Evolutionary conservation across 495 filamentous ascomycete genomes (phyloP).

Genomic region (Aspergillus cristatus): DNA sequence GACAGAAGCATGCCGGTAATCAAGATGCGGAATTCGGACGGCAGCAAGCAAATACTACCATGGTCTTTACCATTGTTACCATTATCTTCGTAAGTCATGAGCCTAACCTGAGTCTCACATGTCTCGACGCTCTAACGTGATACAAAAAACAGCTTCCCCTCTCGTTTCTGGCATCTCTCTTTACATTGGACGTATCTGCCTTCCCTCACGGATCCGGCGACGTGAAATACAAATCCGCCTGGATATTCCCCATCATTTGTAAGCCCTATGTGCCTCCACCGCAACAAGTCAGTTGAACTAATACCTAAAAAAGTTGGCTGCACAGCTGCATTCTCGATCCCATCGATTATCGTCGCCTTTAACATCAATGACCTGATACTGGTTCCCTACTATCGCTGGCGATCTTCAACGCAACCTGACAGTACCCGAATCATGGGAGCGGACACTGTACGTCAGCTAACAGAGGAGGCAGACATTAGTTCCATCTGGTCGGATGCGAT

Average conservation of each 20-base stretch:
- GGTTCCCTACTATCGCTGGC: too few species aligned
- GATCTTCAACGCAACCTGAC: too few species aligned
- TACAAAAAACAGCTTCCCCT: slow-evolving; percentile 1
- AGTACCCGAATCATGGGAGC: too few species aligned
- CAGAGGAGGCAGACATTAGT: too few species aligned
- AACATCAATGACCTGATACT: too few species aligned
- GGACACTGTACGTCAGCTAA: too few species aligned
- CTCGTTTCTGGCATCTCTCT: slow-evolving; percentile 6
- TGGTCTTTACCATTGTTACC: slow-evolving; percentile 55
- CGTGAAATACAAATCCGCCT: slow-evolving; percentile 1
- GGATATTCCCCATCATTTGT: slow-evolving; percentile 9
- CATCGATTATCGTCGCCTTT: too few species aligned
- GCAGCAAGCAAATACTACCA: slow-evolving; percentile 38
- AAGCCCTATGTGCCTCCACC: background rate
- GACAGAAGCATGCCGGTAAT: slow-evolving; percentile 1
- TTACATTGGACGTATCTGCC: slow-evolving; percentile 5
- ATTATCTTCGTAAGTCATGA: slow-evolving; percentile 41
- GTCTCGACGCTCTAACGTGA: background rate
- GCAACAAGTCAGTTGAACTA: too few species aligned
- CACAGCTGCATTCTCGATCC: too few species aligned
- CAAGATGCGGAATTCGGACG: slow-evolving; percentile 4
- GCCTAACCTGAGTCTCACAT: too few species aligned
- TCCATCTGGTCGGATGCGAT: too few species aligned
- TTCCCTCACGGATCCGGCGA: slow-evolving; percentile 3
- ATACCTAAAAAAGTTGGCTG: too few species aligned